Evolutionary conservation across 164 flowering plant genomes (phyloP).

Genomic region (Paratinospora sagittata): DNA sequence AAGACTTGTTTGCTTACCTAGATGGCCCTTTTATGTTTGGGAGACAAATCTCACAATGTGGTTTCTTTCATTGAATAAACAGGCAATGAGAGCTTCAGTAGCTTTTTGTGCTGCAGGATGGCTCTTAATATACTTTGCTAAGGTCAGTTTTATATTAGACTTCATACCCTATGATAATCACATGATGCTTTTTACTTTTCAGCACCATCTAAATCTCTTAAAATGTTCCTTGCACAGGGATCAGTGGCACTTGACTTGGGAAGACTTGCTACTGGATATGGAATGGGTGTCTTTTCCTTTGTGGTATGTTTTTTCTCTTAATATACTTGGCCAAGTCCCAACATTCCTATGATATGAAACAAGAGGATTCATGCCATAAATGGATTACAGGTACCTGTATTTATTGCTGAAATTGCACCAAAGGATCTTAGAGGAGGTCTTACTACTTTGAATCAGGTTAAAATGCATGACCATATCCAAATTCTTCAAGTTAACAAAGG

Average conservation of each 20-base stretch:
- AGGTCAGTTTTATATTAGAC: slow-evolving; percentile 40
- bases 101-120: slow-evolving; percentile 67
- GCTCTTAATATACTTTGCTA: slow-evolving; percentile 65
- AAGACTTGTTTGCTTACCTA: neutral
- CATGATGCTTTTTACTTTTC: neutral
- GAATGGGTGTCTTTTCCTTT: slow-evolving; percentile 80
- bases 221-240: too few relatives aligned
- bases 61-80: slow-evolving; percentile 15
- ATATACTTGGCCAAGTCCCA: too few relatives aligned
- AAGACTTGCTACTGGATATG: slow-evolving; percentile 75
- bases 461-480: neutral
- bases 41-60: neutral
- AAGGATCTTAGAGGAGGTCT: slow-evolving; percentile 65
- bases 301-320: slow-evolving; percentile 66
- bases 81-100: slow-evolving; percentile 71
- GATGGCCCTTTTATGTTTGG: neutral
- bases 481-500: too few relatives aligned
- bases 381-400: slow-evolving; percentile 64
- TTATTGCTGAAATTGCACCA: slow-evolving; percentile 88
- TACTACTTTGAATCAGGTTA: too few relatives aligned
- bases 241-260: slow-evolving; percentile 70
- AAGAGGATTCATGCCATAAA: neutral
- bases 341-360: neutral
- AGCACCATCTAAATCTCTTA: neutral
- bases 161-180: neutral